Percentiles rank a stretch among this genome's conserved stretches.
Conservation (phyloP, 495 filamentous ascomycete species). For the Lichenothelia convexa region DNA sequence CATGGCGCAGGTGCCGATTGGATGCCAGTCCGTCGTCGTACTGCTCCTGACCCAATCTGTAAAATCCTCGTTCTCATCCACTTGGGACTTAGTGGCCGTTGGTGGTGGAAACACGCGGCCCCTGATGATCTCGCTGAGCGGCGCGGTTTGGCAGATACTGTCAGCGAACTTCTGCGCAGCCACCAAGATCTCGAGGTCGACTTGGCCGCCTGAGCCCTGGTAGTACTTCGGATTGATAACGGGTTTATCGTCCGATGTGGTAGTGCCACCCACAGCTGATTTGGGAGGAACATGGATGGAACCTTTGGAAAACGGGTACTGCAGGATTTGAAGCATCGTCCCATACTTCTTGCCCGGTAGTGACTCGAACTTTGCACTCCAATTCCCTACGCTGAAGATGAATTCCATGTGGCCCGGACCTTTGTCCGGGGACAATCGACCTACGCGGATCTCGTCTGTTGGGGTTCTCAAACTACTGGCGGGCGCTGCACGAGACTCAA, state of each 20-base stretch:
- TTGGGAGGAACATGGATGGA: constrained; percentile 20
- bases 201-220: constrained; percentile 16
- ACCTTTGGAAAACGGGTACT: constrained; percentile 13
- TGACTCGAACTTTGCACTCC: constrained; percentile 23
- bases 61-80: constrained; percentile 18
- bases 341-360: constrained; percentile 30
- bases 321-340: constrained; percentile 31
- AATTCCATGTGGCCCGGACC: constrained; percentile 14
- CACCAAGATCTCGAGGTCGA: constrained; percentile 28
- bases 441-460: constrained; percentile 11
- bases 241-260: constrained; percentile 13
- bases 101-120: constrained; percentile 23
- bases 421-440: constrained; percentile 15
- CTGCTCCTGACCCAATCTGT: constrained; percentile 22
- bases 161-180: constrained; percentile 25
- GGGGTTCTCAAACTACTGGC: constrained; percentile 14
- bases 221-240: constrained; percentile 31
- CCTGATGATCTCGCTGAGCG: constrained; percentile 24
- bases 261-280: constrained; percentile 16
- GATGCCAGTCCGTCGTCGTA: constrained; percentile 14
- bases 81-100: background rate
- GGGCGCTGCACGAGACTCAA: background rate
- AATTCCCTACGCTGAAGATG: constrained; percentile 8
- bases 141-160: constrained; percentile 24
- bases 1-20: constrained; percentile 10